Base-by-base conservation (phyloP, 1,284 basidiomycete genomes). In the Marasmius tenuissimus region DNA sequence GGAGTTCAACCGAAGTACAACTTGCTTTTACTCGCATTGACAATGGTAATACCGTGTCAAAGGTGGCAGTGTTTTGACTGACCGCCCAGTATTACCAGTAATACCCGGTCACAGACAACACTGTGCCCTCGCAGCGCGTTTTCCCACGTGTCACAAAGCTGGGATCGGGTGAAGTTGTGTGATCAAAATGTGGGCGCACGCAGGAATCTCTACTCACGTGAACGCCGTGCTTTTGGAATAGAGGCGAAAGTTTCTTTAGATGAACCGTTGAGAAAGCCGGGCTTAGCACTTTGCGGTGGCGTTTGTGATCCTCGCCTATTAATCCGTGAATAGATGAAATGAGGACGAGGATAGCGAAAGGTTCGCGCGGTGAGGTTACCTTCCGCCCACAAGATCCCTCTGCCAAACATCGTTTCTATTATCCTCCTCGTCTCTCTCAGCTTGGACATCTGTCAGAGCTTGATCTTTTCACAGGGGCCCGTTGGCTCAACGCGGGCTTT, bases 181-280 rank as follows among this genome's bases (percentile, higher is more conserved):
- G 33, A 35, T 51, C 3, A 9, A 12, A 27, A 3, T 12, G 49
- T n/a, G 39, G 39, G 16, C 8, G 16, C 18, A n/a, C 9, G 14
- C 14, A 7, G 20, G 20, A 2, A 20, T 1, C 4, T 18, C 14
- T 22, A 33, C 50, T 14, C 27, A 35, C 18, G 7, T 35, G 34
- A 20, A 6, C 16, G 11, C 20, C 50, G n/a, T 45, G 45, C 3
- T 16, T n/a, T 47, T 58, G 57, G 37, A 58, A 48, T 1, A 58
- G 45, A 8, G 40, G 40, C 5, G 37, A 16, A 18, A 58, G 49
- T 4, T 20, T 11, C 33, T 58, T 58, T 11, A 58, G 9, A 10
- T 58, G 42, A 48, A 14, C 34, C 6, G 35, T 35, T 1, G 57
- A 58, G 33, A 58, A 58, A n/a, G 57, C 57, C 16, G 57, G 57